These are phyloP conservation scores for Zasmidium angulare DNA, from an alignment of 2,329 filamentous ascomycete species.

Conservation along the genomic window DNA sequence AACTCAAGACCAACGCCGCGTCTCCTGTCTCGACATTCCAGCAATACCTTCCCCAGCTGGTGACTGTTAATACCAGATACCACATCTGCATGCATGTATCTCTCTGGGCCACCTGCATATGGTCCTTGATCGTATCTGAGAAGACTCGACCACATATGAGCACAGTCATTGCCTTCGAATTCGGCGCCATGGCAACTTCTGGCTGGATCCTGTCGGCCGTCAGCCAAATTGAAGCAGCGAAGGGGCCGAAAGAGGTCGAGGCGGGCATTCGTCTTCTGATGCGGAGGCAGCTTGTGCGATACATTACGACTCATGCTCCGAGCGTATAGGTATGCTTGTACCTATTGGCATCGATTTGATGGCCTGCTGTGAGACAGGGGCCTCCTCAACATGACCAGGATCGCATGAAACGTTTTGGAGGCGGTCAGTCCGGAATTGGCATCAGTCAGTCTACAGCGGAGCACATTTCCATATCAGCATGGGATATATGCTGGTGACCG, in stretches of 20 bases:
- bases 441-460: too few species aligned
- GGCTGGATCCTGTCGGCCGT: neutral
- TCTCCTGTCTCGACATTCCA: neutral
- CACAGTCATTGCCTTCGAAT: neutral
- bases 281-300: neutral
- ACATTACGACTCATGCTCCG: neutral
- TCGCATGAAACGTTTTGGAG: neutral
- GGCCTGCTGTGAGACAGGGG: too few species aligned
- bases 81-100: neutral
- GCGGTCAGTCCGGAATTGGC: too few species aligned
- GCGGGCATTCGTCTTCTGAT: neutral
- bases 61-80: neutral
- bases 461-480: too few species aligned
- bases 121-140: neutral
- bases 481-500: too few species aligned
- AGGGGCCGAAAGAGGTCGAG: conserved; percentile 19
- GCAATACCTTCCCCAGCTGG: neutral
- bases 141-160: neutral
- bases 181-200: neutral
- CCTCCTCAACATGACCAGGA: neutral
- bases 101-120: neutral
- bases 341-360: too few species aligned
- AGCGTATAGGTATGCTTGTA: neutral
- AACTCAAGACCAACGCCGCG: neutral
- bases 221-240: conserved; percentile 11